Evolutionary conservation across 2,329 filamentous ascomycete species (phyloP), one percentile per base, ranked within the genome.

Genomic region (Emydomyces testavorans): DNA sequence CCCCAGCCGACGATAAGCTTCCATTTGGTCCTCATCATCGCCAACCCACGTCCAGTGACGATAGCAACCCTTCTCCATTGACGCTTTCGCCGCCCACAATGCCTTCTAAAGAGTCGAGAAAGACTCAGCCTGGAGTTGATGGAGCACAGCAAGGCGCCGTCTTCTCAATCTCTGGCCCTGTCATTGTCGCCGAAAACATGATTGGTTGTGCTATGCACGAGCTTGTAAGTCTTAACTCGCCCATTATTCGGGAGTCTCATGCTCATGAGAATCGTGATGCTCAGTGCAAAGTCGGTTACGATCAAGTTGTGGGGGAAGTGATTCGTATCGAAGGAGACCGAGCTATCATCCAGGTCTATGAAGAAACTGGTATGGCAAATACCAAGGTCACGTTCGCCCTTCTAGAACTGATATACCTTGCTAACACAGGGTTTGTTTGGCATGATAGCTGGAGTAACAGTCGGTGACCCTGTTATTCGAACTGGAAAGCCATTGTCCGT

Each of bases 171-270:
- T 85, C 82, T 55, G 81, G 80, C 58, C 92, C 92, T 64, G 92
- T 98, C 75, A 83, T 98, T 61, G 79, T 98, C 59, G 92, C 90
- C 65, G 90, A 96, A 74, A 82, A 95, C 71, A 94, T 98, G 89
- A 87, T 90, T 64, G 92, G 92, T 68, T 92, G 92, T 77, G 89
- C 92, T 69, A 98, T 98, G 92, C 95, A 96, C 80, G 92, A 98
- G 74, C 77, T 98, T 74, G 88, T 88, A 75, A 59, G 80, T 67
- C 11, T 39, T 6, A n/a, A 26, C 4, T 24, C 26, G 37, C 32
- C 15, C 37, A 32, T 32, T 23, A 18, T 18, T 8, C 24, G 6
- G 2, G 7, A 24, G 4, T 18, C 11, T 23, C 3, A 26, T 18
- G 18, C 28, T 42, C n/a, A 45, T n/a, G 5, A 2, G 10, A 26